Conservation (phyloP, 2,329 filamentous ascomycete genomes). For the Sporothrix luriei region DNA sequence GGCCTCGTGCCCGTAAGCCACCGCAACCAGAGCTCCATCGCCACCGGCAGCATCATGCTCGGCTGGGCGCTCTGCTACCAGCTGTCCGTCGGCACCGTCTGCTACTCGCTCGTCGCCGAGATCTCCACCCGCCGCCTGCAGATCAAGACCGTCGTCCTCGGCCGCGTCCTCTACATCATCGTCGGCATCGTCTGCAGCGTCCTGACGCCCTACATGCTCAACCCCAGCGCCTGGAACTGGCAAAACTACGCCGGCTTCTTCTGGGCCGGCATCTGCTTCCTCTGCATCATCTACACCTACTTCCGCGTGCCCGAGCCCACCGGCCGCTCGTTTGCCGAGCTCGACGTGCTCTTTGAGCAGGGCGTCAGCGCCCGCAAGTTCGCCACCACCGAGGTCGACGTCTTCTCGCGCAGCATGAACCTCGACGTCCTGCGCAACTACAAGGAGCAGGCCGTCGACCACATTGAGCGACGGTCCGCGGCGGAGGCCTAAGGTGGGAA, state of each 20-base stretch:
- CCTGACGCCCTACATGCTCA: slow-evolving; percentile 89
- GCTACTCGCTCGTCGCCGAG: slow-evolving; percentile 85
- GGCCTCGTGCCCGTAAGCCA: slow-evolving; percentile 68
- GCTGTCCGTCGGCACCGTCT: slow-evolving; percentile 83
- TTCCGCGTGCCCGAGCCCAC: slow-evolving; percentile 79
- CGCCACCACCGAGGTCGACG: slow-evolving; percentile 58
- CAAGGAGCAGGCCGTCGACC: slow-evolving; percentile 45
- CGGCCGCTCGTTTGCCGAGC: slow-evolving; percentile 80
- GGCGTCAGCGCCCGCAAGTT: slow-evolving; percentile 73
- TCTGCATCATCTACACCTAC: slow-evolving; percentile 79
- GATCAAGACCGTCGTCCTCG: slow-evolving; percentile 72
- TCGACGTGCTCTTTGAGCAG: slow-evolving; percentile 82
- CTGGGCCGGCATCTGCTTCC: slow-evolving; percentile 79
- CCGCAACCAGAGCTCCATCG: slow-evolving; percentile 64
- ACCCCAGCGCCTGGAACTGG: slow-evolving; percentile 86
- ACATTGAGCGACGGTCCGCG: slow-evolving; percentile 31
- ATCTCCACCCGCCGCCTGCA: slow-evolving; percentile 79
- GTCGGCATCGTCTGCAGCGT: slow-evolving; percentile 80
- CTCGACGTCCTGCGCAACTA: slow-evolving; percentile 54
- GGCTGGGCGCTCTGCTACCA: slow-evolving; percentile 83
- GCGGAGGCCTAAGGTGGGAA: background rate
- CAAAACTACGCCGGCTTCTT: slow-evolving; percentile 85
- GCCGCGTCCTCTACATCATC: slow-evolving; percentile 57
- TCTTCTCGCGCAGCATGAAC: slow-evolving; percentile 57
- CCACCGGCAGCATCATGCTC: slow-evolving; percentile 84